Percentiles rank a stretch among this genome's conserved stretches.
Evolutionary conservation across 2,329 filamentous ascomycete genomes (phyloP).

Genomic region (Alternaria brassicicola): DNA sequence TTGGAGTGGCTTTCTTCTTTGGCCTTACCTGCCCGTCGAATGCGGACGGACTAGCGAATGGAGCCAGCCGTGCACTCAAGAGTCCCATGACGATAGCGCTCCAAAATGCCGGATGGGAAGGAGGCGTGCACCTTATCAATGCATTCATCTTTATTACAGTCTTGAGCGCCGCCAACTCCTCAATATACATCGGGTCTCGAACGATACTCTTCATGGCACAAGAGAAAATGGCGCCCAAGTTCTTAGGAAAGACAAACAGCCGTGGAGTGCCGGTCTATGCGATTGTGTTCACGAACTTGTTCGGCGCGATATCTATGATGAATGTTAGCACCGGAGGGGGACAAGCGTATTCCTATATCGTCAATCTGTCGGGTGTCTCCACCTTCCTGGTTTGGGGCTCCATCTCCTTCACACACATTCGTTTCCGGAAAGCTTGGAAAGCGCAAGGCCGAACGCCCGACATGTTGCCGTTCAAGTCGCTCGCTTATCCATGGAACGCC

Average conservation of each 20-base stretch:
- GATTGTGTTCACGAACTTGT: conserved; percentile 71
- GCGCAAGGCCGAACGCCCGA: conserved; percentile 45
- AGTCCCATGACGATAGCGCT: conserved; percentile 59
- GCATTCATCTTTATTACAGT: conserved; percentile 68
- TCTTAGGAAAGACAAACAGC: conserved; percentile 71
- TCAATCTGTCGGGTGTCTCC: conserved; percentile 72
- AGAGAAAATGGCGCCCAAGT: conserved; percentile 70
- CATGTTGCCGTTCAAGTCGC: conserved; percentile 55
- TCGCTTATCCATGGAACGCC: conserved; percentile 58
- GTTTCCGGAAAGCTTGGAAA: conserved; percentile 69
- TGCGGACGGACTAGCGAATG: conserved; percentile 66
- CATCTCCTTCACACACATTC: conserved; percentile 73
- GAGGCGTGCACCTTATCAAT: conserved; percentile 77
- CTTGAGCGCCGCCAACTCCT: conserved; percentile 65
- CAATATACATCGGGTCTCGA: conserved; percentile 77
- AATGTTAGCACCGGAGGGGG: conserved; percentile 71
- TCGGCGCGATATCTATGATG: conserved; percentile 76
- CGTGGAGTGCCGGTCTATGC: conserved; percentile 66
- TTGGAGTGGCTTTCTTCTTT: conserved; percentile 54
- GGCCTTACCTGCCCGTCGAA: conserved; percentile 73
- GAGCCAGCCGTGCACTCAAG: conserved; percentile 67
- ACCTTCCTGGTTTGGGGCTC: conserved; percentile 75
- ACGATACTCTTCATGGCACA: conserved; percentile 79
- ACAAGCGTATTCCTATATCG: conserved; percentile 70
- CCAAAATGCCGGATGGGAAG: conserved; percentile 74